Base-by-base conservation (phyloP, 805 yeast species). In the Metschnikowia reukaufii region DNA sequence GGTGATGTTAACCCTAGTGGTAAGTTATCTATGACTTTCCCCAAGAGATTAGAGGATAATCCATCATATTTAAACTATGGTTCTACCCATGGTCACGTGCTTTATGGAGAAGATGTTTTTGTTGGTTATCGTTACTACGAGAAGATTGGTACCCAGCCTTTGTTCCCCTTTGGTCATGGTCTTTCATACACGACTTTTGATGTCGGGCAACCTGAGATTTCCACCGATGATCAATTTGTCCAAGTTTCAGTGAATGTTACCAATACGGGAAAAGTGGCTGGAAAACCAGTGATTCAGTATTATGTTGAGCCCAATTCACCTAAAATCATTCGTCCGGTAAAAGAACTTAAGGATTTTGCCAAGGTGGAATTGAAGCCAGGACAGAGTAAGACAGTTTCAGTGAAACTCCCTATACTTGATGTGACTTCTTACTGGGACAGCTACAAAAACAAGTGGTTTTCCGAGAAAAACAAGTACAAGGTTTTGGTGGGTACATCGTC, bases 1-100 rank as follows among this genome's bases (percentile, higher is more conserved):
- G 70, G 70, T 16, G 68, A 63, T 38, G 53, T 54, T 23, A 65
- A 63, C 48, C 70, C 70, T 16, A 56, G 63, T 42, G 70, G 68
- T 30, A 64, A 61, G 51, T 50, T 62, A 36, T 50, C 64, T 2
- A 36, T 62, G 48, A 45, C 65, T 2, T 62, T 58, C 51, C 70
- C 69, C 17, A 33, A 44, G 29, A 54, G 51, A 31, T 36, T 56
- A 23, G 49, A 46, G 25, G 65, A 65, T 43, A 65, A 64, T 46
- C 68, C 70, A 7, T 49, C 68, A 7, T 65, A 49, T 48, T 57
- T 65, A 45, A 62, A 65, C 49, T 65, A 55, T 38, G 58, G 51
- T 13, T 60, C 68, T 34, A 63, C 56, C 37, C 56, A 61, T 37
- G 70, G 69, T n/a, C 54, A 63, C 38, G 67, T 64, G 13, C 59